These are phyloP conservation scores for Penicillium sp. DNA, from an alignment of 2,329 filamentous ascomycete genomes.

Conservation along the genomic window DNA sequence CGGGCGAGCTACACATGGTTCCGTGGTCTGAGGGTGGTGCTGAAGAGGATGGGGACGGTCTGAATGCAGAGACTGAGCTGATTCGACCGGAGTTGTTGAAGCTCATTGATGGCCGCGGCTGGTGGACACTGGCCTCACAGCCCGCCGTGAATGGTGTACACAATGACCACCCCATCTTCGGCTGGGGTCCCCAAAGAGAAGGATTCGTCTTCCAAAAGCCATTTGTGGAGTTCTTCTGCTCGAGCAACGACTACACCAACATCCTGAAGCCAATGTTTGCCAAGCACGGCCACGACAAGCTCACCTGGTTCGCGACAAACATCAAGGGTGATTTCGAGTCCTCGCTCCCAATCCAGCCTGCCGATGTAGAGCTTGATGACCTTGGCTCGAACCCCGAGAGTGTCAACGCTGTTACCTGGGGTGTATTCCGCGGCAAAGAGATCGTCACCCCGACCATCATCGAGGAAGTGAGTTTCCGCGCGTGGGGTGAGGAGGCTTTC, in stretches of 20 bases:
- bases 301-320: slow-evolving; percentile 89
- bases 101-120: slow-evolving; percentile 74
- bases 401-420: slow-evolving; percentile 96
- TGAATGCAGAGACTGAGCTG: slow-evolving; percentile 70
- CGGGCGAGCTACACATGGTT: slow-evolving; percentile 74
- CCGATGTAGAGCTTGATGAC: slow-evolving; percentile 34
- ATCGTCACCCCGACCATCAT: slow-evolving; percentile 97
- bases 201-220: slow-evolving; percentile 98
- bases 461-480: slow-evolving; percentile 87
- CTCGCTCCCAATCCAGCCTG: slow-evolving; percentile 39
- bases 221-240: slow-evolving; percentile 94
- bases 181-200: slow-evolving; percentile 81
- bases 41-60: slow-evolving; percentile 50
- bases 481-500: slow-evolving; percentile 95
- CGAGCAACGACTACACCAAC: slow-evolving; percentile 65
- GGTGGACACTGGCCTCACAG: slow-evolving; percentile 96
- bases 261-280: slow-evolving; percentile 62
- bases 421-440: slow-evolving; percentile 90
- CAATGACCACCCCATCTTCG: slow-evolving; percentile 75
- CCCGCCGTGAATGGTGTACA: slow-evolving; percentile 84
- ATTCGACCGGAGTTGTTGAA: slow-evolving; percentile 73
- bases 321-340: slow-evolving; percentile 73
- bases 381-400: slow-evolving; percentile 44
- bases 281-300: slow-evolving; percentile 58
- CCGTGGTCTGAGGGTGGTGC: slow-evolving; percentile 84